Evolutionary conservation across 768 basidiomycete species (phyloP).

Genomic region (Rhizopogon salebrosus): DNA sequence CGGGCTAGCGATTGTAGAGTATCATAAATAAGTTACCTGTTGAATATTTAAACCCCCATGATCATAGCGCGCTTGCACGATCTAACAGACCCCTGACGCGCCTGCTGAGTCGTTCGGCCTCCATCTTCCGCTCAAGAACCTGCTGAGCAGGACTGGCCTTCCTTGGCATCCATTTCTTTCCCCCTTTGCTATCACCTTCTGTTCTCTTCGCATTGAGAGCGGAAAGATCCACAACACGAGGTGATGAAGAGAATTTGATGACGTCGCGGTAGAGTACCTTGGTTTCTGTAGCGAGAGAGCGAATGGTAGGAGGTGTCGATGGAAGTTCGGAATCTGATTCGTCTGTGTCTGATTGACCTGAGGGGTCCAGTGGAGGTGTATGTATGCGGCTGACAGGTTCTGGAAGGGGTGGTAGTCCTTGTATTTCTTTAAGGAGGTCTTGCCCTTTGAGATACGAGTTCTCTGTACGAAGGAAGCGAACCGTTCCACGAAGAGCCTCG

Average conservation of each 20-base stretch:
- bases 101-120: slow-evolving; percentile 66
- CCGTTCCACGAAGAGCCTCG: slow-evolving; percentile 84
- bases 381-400: slow-evolving; percentile 41
- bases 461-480: slow-evolving; percentile 89
- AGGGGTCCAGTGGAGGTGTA: slow-evolving; percentile 66
- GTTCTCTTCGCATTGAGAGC: slow-evolving; percentile 46
- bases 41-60: background rate
- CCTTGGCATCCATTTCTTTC: slow-evolving; percentile 71
- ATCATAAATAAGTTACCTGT: background rate
- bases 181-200: slow-evolving; percentile 38
- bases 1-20: background rate
- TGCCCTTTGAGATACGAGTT: slow-evolving; percentile 93
- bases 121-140: slow-evolving; percentile 67
- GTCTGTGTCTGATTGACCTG: slow-evolving; percentile 60
- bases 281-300: slow-evolving; percentile 73
- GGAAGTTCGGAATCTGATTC: slow-evolving; percentile 51
- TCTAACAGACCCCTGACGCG: slow-evolving; percentile 69
- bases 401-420: slow-evolving; percentile 63
- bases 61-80: slow-evolving; percentile 41
- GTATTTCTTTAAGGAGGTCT: slow-evolving; percentile 81
- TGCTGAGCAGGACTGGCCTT: slow-evolving; percentile 81
- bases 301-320: slow-evolving; percentile 45
- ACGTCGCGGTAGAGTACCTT: slow-evolving; percentile 88
- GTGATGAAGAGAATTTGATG: slow-evolving; percentile 76
- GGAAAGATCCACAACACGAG: slow-evolving; percentile 83